These are phyloP conservation scores for Saccharomyces hybrid DNA, from an alignment of 1,139 yeast genomes.

Conservation along the genomic window DNA sequence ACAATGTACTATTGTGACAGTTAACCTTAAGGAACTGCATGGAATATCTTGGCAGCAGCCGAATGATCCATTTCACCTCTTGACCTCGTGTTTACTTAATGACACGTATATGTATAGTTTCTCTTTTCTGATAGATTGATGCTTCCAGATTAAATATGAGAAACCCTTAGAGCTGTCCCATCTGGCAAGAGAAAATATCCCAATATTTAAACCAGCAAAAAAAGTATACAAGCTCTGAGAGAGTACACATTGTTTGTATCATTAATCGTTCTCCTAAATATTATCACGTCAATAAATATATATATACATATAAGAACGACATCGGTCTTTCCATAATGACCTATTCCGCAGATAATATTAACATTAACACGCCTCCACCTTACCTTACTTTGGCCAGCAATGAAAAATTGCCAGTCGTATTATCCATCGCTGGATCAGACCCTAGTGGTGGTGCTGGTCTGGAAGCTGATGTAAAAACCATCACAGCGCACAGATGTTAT, in stretches of 20 bases:
- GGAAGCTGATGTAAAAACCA: conserved; percentile 84
- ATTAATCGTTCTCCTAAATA: neutral
- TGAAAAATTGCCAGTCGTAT: conserved; percentile 35
- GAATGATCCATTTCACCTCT: neutral
- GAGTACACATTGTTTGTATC: neutral
- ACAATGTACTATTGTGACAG: neutral
- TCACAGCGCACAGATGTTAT: conserved; percentile 70
- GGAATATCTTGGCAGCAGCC: neutral
- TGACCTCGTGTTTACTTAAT: neutral
- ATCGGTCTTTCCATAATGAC: conserved; percentile 9
- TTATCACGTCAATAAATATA: neutral
- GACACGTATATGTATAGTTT: neutral
- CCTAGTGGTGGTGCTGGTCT: conserved; percentile 93
- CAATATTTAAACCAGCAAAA: neutral
- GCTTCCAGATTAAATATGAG: neutral
- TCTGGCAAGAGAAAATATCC: neutral
- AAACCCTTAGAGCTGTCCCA: neutral
- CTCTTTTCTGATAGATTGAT: neutral
- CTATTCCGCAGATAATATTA: conserved; percentile 7
- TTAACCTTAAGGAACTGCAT: neutral
- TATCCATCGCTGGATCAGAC: conserved; percentile 78
- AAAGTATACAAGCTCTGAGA: neutral
- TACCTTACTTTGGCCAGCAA: conserved; percentile 18
- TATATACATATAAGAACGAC: neutral
- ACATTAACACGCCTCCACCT: conserved; percentile 28